Evolutionary conservation across 202 grass and related monocot genomes (phyloP), one percentile per base, ranked within the genome.

Genomic region (Musa balbisiana): DNA sequence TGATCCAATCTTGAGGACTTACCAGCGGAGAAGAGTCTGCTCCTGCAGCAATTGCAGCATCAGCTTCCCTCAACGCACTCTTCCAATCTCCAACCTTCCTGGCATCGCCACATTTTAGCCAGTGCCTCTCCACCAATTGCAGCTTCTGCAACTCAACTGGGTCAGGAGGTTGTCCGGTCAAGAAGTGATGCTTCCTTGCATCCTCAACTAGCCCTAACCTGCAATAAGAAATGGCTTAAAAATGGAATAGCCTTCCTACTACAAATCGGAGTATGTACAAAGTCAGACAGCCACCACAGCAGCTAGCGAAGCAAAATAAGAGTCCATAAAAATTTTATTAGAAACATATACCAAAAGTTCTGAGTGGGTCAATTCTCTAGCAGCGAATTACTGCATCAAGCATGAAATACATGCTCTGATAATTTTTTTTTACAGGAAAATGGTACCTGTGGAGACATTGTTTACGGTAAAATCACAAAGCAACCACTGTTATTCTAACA

Each of bases 21-120:
- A 96, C 93, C 90, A 92, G 54, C 9, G 81, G 85, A 78, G 90
- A 92, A 43, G 85, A 96, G 64, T 96, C 93, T 14, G 90, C 85
- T n/a, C 93, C 93, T 4, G 86, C 82, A 10, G 87, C 82, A 80
- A 92, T 83, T 59, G 93, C 88, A 63, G 90, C 90, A 80, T 92
- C 93, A 25, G 84, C 93, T 87, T 96, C 93, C 86, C 90, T 87
- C 80, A 96, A 51, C 8, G 80, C 60, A 14, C 84, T 96, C 76
- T 89, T 96, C 90, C 93, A 96, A 73, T 96, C 93, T 67, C 87
- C 84, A 33, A 91, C 78, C 85, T 92, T 92, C 77, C 93, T 88
- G 51, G 84, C 85, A 85, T 88, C 75, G 0, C 78, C 81, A 74
- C 87, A 82, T 92, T 77, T 92, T 73, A 80, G 75, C 53, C 87